These are phyloP conservation scores for Neofusicoccum parvum DNA, from an alignment of 2,329 filamentous ascomycete species.

Conservation along the genomic window DNA sequence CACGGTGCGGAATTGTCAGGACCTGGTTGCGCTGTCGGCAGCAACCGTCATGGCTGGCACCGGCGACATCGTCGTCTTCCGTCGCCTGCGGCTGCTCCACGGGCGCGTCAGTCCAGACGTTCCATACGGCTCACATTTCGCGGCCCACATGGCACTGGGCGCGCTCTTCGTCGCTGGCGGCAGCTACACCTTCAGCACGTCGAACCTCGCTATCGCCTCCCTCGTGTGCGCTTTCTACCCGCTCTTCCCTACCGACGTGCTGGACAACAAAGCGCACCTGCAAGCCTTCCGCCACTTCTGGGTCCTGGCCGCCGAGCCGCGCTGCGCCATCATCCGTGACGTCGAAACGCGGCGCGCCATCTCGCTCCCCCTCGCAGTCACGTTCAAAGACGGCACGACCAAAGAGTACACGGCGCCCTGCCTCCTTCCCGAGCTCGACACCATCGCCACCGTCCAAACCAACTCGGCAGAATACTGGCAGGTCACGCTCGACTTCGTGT, in stretches of 20 bases:
- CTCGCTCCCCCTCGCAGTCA: constrained; percentile 69
- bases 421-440: constrained; percentile 65
- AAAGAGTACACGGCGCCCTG: constrained; percentile 54
- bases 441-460: constrained; percentile 64
- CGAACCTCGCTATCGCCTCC: constrained; percentile 81
- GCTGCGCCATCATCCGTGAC: constrained; percentile 87
- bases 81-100: constrained; percentile 83
- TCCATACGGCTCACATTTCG: constrained; percentile 91
- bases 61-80: constrained; percentile 82
- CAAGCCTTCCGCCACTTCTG: constrained; percentile 97
- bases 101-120: constrained; percentile 81
- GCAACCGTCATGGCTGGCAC: constrained; percentile 95
- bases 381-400: constrained; percentile 51
- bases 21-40: constrained; percentile 77
- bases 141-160: constrained; percentile 88
- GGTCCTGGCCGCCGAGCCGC: constrained; percentile 87
- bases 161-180: constrained; percentile 90
- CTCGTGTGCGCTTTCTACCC: constrained; percentile 93
- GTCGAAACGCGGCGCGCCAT: constrained; percentile 81
- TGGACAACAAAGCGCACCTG: constrained; percentile 92
- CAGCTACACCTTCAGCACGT: constrained; percentile 87
- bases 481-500: constrained; percentile 72
- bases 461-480: constrained; percentile 76
- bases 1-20: constrained; percentile 87
- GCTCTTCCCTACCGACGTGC: constrained; percentile 82